A percentile compares a stretch with the other conserved stretches of the same genome.
Conservation (phyloP, 306 rosid species). For the Medicago arabica region DNA sequence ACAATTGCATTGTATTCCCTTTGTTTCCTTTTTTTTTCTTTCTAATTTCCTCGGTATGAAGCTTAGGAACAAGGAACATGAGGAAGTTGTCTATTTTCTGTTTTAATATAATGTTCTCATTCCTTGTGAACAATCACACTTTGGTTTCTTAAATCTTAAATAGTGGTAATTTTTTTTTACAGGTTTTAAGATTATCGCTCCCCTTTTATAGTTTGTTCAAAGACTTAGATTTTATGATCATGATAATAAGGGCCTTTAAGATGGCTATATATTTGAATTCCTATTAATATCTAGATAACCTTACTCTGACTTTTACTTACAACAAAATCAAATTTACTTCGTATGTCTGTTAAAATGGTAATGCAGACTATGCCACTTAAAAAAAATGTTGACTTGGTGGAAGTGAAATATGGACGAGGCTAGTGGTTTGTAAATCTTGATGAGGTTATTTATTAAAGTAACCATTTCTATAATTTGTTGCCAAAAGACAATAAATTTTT, state of each 20-base stretch:
- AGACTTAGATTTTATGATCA: background rate
- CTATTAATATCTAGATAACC: background rate
- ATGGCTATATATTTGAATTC: background rate
- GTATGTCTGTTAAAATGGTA: conserved; percentile 4
- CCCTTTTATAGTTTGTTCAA: background rate
- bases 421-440: background rate
- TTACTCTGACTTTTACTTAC: background rate
- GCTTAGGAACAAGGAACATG: conserved; percentile 17
- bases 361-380: background rate
- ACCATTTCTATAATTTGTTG: too few relatives aligned
- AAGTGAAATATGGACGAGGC: background rate
- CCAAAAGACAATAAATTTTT: background rate
- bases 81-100: conserved; percentile 5
- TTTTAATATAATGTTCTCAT: conserved; percentile 20
- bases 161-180: too few relatives aligned
- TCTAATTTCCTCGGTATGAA: background rate
- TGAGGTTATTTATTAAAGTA: too few relatives aligned
- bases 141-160: background rate
- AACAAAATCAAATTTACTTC: conserved; percentile 11
- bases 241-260: background rate
- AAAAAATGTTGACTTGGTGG: conserved; percentile 4
- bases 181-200: background rate
- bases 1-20: background rate
- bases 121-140: conserved; percentile 24
- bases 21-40: background rate